phyloP scores from a whole-genome alignment of 495 filamentous ascomycete species.

The Hyaloscypha hepaticicola region DNA sequence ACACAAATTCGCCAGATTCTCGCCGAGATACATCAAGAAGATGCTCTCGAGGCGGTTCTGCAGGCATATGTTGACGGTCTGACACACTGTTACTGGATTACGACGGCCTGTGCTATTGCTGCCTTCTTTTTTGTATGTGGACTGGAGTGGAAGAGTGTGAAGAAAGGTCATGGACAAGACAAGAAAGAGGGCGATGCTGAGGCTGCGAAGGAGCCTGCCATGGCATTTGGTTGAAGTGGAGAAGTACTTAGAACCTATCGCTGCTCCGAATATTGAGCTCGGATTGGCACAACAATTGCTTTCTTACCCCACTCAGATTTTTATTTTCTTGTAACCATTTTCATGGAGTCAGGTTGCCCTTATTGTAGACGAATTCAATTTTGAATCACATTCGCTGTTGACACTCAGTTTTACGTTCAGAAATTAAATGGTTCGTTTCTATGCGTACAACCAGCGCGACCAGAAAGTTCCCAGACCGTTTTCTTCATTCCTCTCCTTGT shows the following conservation, averaged over 20 bases:
- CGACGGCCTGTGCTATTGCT: constrained; percentile 38
- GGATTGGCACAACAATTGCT: neutral
- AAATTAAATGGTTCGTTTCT: too few species aligned
- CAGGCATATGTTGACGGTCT: constrained; percentile 46
- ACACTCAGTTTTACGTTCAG: too few species aligned
- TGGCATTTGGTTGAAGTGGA: constrained; percentile 1
- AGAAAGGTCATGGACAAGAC: constrained; percentile 34
- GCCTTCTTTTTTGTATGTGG: constrained; percentile 42
- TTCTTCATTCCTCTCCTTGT: too few species aligned
- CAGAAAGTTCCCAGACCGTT: too few species aligned
- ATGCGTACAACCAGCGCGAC: too few species aligned
- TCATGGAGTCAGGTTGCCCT: neutral
- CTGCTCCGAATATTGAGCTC: neutral
- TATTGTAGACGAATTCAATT: too few species aligned
- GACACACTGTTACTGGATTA: constrained; percentile 45
- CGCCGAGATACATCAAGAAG: constrained; percentile 30
- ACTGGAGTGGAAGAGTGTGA: constrained; percentile 48
- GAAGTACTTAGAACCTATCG: neutral
- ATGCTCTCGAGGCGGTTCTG: constrained; percentile 36
- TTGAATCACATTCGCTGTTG: too few species aligned
- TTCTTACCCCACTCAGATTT: neutral
- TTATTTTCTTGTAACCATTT: neutral
- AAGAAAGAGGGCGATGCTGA: constrained; percentile 16
- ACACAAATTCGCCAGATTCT: constrained; percentile 19
- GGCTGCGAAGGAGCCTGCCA: neutral